Evolutionary conservation across 2,329 filamentous ascomycete species (phyloP).

Genomic region (Monosporascus cannonballus): DNA sequence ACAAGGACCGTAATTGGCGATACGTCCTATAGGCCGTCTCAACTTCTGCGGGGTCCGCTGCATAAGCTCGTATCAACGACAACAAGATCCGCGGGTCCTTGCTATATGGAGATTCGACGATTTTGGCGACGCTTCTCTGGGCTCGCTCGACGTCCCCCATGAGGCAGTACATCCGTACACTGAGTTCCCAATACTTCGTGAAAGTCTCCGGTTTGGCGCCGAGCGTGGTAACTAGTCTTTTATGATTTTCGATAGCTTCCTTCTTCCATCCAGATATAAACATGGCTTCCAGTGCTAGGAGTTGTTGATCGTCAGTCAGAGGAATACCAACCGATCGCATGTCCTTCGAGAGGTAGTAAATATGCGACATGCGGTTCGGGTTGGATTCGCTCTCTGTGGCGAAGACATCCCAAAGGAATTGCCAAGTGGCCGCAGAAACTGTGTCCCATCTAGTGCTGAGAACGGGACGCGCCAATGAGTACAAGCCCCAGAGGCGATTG

Average conservation of each 20-base stretch:
- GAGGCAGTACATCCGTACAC: slow-evolving; percentile 57
- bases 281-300: slow-evolving; percentile 63
- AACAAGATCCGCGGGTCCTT: slow-evolving; percentile 53
- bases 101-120: slow-evolving; percentile 39
- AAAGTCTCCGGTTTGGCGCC: slow-evolving; percentile 42
- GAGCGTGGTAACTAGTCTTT: slow-evolving; percentile 47
- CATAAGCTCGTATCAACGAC: slow-evolving; percentile 64
- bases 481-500: slow-evolving; percentile 38
- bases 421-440: slow-evolving; percentile 57
- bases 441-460: slow-evolving; percentile 42
- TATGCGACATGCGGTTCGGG: slow-evolving; percentile 52
- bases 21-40: slow-evolving; percentile 64
- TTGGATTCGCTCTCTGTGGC: slow-evolving; percentile 44
- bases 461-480: slow-evolving; percentile 38
- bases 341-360: slow-evolving; percentile 59
- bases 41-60: slow-evolving; percentile 41
- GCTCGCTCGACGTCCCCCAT: slow-evolving; percentile 54
- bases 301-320: slow-evolving; percentile 51
- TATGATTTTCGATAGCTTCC: slow-evolving; percentile 59
- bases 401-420: slow-evolving; percentile 59
- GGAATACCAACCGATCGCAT: slow-evolving; percentile 53
- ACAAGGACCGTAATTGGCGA: slow-evolving; percentile 52
- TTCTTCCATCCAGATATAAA: slow-evolving; percentile 55
- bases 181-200: slow-evolving; percentile 56
- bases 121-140: slow-evolving; percentile 46